Conservation (phyloP, 257 asterid species). For the Mentha longifolia region DNA sequence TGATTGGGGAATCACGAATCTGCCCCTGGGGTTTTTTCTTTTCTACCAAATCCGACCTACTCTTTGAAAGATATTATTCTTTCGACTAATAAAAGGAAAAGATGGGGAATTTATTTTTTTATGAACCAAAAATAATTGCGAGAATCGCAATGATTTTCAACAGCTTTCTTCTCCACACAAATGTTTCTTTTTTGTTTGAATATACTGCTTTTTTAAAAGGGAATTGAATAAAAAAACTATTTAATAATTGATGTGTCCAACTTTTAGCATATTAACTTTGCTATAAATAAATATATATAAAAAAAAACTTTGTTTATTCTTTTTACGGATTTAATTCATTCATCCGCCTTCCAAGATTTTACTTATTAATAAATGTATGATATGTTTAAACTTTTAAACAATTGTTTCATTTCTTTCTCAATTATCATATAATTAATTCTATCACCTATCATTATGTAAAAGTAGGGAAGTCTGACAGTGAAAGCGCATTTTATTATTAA, state of each 20-base stretch:
- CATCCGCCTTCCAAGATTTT: constrained; percentile 16
- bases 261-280: constrained; percentile 14
- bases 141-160: constrained; percentile 34
- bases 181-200: neutral
- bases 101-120: constrained; percentile 9
- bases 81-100: constrained; percentile 31
- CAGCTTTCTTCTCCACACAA: constrained; percentile 21
- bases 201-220: neutral
- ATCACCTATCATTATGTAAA: no score
- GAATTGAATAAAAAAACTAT: neutral
- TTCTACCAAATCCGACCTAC: constrained; percentile 31
- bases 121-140: neutral
- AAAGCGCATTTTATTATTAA: neutral
- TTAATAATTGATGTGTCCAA: neutral
- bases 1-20: constrained; percentile 27
- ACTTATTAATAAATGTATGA: no score
- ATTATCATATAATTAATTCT: no score
- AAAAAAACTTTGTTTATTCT: neutral
- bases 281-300: no score
- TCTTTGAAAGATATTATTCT: constrained; percentile 44
- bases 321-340: constrained; percentile 19
- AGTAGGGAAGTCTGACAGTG: neutral
- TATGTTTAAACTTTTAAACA: no score
- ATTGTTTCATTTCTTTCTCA: no score
- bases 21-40: constrained; percentile 28